Evolutionary conservation across 1,284 basidiomycete species (phyloP).

Genomic region (Sphaerobolus stellatus): DNA sequence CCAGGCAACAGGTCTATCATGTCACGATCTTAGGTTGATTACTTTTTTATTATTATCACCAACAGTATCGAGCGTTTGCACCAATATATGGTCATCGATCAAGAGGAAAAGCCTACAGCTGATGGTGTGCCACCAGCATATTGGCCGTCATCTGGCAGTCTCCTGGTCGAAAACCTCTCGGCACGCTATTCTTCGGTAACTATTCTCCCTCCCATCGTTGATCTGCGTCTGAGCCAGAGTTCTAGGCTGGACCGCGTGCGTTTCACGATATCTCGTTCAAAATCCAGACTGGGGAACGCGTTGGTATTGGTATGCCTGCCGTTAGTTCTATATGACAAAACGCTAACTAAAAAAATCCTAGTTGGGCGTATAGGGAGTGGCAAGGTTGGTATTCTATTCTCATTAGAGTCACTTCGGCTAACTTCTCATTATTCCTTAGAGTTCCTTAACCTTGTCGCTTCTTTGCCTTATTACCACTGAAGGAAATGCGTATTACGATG

Average conservation of each 20-base stretch:
- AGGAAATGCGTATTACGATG: slow-evolving; percentile 46
- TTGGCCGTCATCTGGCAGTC: slow-evolving; percentile 41
- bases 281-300: slow-evolving; percentile 49
- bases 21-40: not conserved
- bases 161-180: slow-evolving; percentile 31
- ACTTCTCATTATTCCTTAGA: slow-evolving; percentile 26
- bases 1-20: not conserved
- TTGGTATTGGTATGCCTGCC: slow-evolving; percentile 45
- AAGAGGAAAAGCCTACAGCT: slow-evolving; percentile 31
- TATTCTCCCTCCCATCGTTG: too few relatives aligned
- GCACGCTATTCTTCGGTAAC: slow-evolving; percentile 17
- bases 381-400: slow-evolving; percentile 43
- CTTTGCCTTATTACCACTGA: slow-evolving; percentile 54
- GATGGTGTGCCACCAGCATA: slow-evolving; percentile 38
- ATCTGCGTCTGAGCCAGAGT: too few relatives aligned
- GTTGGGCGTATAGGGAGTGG: slow-evolving; percentile 78
- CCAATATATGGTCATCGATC: slow-evolving; percentile 42
- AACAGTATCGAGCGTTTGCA: slow-evolving; percentile 38
- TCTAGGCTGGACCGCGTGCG: slow-evolving; percentile 41
- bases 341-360: slow-evolving; percentile 20
- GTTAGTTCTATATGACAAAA: not conserved
- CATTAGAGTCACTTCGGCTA: not conserved
- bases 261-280: slow-evolving; percentile 47
- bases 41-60: not conserved
- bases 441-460: slow-evolving; percentile 41